Percentiles rank a stretch among this genome's conserved stretches.
These are phyloP conservation scores for Antitrichia curtipendula DNA, from an alignment of 225 moss, liverwort and hornwort species.

Conservation along the genomic window DNA sequence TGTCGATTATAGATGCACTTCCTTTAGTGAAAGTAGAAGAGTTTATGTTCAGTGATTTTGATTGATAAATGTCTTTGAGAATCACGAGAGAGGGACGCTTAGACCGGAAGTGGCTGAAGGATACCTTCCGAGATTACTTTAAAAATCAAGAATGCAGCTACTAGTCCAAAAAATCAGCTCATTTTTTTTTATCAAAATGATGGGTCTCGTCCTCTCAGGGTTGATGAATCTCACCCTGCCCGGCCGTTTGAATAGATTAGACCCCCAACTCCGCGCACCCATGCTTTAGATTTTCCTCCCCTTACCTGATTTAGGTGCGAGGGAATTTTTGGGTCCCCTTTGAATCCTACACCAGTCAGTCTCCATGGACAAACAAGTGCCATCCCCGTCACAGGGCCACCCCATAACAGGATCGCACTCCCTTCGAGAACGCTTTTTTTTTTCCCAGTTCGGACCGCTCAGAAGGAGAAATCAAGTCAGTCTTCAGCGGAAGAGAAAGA, in stretches of 20 bases:
- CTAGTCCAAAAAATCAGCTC: no score
- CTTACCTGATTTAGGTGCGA: background rate
- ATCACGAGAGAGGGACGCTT: rapidly evolving
- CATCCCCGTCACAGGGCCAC: background rate
- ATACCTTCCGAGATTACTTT: background rate
- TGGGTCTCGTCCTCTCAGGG: background rate
- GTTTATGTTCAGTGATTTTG: background rate
- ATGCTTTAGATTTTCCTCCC: background rate
- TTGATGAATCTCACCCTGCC: no score
- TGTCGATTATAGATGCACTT: no score
- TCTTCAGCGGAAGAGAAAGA: background rate
- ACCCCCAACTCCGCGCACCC: background rate
- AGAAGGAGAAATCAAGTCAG: background rate
- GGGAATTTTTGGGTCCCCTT: background rate
- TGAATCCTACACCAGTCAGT: background rate
- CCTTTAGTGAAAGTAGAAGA: background rate
- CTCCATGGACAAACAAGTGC: background rate
- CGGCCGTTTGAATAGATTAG: background rate
- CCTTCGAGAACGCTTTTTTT: background rate
- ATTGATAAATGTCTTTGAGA: background rate
- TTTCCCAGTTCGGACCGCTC: background rate
- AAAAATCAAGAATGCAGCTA: background rate
- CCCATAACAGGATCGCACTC: background rate
- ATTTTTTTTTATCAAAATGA: background rate
- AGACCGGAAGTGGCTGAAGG: rapidly evolving